Percentiles rank a stretch among this genome's conserved stretches.
Evolutionary conservation across 345 rosid genomes (phyloP).

Genomic region (Nasturtium officinale): DNA sequence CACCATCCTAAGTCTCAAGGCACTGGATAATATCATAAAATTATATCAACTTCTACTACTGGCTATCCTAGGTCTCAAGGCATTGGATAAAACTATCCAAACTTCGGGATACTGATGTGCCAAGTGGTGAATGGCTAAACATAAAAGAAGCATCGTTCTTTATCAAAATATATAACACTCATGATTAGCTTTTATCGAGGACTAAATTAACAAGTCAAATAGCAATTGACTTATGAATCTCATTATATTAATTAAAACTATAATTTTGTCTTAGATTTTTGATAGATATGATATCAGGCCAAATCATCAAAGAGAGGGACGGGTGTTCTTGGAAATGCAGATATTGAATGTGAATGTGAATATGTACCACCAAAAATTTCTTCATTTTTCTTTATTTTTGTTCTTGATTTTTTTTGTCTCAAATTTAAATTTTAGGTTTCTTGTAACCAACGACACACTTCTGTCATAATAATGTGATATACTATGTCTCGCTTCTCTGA

Average conservation of each 20-base stretch:
- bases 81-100: constrained; percentile 19
- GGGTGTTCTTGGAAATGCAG: constrained; percentile 37
- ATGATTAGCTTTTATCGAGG: constrained; percentile 14
- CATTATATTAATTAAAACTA: not conserved
- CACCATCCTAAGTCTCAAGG: constrained; percentile 28
- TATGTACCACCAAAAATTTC: constrained; percentile 35
- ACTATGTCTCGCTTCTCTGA: not conserved
- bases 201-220: constrained; percentile 4
- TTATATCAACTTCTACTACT: not conserved
- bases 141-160: constrained; percentile 12
- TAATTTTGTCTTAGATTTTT: not conserved
- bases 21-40: constrained; percentile 7
- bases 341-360: constrained; percentile 42
- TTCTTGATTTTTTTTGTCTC: constrained; percentile 6
- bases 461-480: constrained; percentile 10
- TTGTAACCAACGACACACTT: constrained; percentile 39
- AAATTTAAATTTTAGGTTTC: constrained; percentile 35
- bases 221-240: constrained; percentile 15
- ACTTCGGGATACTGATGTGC: constrained; percentile 10
- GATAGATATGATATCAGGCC: constrained; percentile 22
- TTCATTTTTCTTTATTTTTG: not conserved
- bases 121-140: constrained; percentile 18
- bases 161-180: constrained; percentile 2
- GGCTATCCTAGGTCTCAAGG: not conserved
- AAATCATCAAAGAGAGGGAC: constrained; percentile 39